Evolutionary conservation across 371 early-diverging fungal genomes (phyloP), one percentile per base, ranked within the genome.

Genomic region (Actinomortierella ambigua): DNA sequence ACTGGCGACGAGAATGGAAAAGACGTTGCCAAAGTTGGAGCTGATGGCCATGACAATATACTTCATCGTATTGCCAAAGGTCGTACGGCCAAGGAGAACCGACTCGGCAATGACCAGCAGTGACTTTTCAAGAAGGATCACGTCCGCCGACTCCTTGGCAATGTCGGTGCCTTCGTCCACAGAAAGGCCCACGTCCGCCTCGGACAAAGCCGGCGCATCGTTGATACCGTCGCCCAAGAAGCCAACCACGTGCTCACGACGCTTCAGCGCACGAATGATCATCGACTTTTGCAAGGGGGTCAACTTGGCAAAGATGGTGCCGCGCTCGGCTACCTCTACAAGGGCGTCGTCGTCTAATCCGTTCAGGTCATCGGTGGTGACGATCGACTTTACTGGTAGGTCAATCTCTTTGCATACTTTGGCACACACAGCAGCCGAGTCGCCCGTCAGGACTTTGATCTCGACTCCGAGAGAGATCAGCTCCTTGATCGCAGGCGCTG

Each of bases 141-240:
- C 78, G 23, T 86, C 77, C 0, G 94, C 91, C 4, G 94, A 90
- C 34, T 91, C 93, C 68, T 93, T 85, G 20, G 94, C 93, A 39
- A 93, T 86, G 51, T 93, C 92, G 0, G 93, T 93, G 8, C 90
- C 93, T 1, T 89, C 84, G 55, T 87, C 85, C 28, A 97, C 82
- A 0, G 93, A 88, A 34, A 97, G 86, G 4, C 97, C 96, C 17
- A 95, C 85, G 61, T 94, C 89, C 7, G 93, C 87, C 41, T 84
- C 88, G 0, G 88, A 88, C n/a, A 98, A 77, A 2, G 97, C 95
- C 17, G 93, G 94, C 1, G 94, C 91, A 69, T 98, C 98, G 68
- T 98, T 99, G 63, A 96, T 91, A 44, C 99, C 99, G 77, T 99
- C 99, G 27, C 99, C 99, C 2, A 93, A 76, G 27, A 85, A 81